Conservation (phyloP, 139 green algal species). For the Protoeuglena noctilucae region DNA sequence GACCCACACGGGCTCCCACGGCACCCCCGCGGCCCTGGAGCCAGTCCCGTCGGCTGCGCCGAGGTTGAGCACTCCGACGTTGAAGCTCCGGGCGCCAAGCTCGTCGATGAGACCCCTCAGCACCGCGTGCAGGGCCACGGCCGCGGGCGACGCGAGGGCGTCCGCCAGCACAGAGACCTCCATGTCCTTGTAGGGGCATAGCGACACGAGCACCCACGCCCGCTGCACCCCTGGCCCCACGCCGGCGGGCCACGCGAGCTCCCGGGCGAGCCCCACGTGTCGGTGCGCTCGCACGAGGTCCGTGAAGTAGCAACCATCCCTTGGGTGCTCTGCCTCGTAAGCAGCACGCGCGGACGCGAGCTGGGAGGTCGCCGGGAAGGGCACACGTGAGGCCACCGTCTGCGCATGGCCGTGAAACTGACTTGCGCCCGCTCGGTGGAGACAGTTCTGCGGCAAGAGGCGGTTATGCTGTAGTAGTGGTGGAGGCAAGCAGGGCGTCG, state of each 20-base stretch:
- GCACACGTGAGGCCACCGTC: no score
- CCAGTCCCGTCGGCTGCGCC: background rate
- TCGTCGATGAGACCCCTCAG: background rate
- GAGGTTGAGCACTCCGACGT: background rate
- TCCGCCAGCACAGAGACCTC: background rate
- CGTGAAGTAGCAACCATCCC: background rate
- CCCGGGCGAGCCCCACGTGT: background rate
- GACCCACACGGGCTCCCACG: background rate
- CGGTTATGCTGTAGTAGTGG: no score
- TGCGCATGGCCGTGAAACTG: no score
- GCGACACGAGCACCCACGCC: no score
- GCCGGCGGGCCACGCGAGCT: no score
- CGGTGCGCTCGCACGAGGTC: background rate
- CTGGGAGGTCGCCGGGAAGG: no score
- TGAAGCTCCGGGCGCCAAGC: background rate
- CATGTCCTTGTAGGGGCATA: no score
- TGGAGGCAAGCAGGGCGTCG: no score
- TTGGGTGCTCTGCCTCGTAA: background rate
- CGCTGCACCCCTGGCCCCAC: no score
- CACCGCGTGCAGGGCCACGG: background rate
- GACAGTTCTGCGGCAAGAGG: no score
- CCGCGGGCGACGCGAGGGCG: background rate
- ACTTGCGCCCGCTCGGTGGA: no score
- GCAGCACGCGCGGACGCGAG: background rate
- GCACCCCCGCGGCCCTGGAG: background rate